Base-by-base conservation (phyloP, 306 rosid genomes). In the Acmispon strigosus region DNA sequence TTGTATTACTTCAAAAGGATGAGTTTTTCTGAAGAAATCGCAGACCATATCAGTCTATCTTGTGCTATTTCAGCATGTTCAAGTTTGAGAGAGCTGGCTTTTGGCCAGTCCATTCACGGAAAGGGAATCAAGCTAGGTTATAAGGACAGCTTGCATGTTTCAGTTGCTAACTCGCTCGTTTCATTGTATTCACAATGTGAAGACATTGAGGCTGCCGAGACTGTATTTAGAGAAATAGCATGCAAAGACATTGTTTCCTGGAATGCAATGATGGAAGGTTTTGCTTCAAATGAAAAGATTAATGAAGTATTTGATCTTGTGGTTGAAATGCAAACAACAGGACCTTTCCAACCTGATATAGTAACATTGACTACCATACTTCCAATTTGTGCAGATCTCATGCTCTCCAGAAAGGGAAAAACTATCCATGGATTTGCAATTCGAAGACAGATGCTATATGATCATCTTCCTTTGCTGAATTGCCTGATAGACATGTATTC, bases 181-280 rank as follows among this genome's bases (percentile, higher is more conserved):
- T 81, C 90, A 18, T 78, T 81, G 11, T 83, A 86, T 81, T 76
- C 82, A 36, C 78, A 75, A 41, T 69, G 77, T 50, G 86, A 76
- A 60, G 81, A 52, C 20, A 5, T 69, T 1, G 56, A 68, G 15
- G 74, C 64, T n/a, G 84, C 86, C 1, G 86, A 76, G 73, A 76
- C 44, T n/a, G 67, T 82, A 17, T 85, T 79, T 67, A 69, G 82
- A 69, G 86, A 69, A 73, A 85, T 79, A 37, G 55, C 32, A 42
- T 12, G 57, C 48, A 71, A 54, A 64, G 90, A 83, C 59, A 64
- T 68, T 19, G 81, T 86, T 78, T 83, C 85, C 15, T 80, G 88
- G 86, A 86, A 86, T 76, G 82, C 87, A 66, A 78, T 86, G 83
- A 62, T 80, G 60, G 88, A 81, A 76, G 87, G 86, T 58, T 76